Evolutionary conservation across 1,284 basidiomycete genomes (phyloP).

Genomic region (Paramarasmius palmivorus): DNA sequence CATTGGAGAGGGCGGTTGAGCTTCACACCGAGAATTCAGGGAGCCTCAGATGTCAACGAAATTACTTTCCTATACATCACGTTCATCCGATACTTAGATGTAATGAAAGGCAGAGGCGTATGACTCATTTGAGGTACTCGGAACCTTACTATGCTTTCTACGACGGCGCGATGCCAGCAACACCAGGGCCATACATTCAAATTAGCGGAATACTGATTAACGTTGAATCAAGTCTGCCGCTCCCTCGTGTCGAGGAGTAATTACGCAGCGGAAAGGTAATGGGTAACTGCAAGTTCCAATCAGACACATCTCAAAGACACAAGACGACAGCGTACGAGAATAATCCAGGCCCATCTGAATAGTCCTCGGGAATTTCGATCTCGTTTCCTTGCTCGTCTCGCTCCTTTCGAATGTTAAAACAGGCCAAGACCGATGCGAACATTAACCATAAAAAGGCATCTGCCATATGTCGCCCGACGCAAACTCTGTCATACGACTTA

Average conservation of each 20-base stretch:
- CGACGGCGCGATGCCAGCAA: too few species aligned
- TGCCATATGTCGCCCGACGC: conserved; percentile 7
- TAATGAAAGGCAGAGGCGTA: too few species aligned
- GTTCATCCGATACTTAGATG: too few species aligned
- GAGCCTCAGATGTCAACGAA: too few species aligned
- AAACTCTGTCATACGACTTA: background rate
- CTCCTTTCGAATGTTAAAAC: conserved; percentile 4
- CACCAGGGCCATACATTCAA: too few species aligned
- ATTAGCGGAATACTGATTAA: too few species aligned
- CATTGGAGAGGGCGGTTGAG: too few species aligned
- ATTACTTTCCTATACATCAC: too few species aligned
- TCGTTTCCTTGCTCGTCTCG: conserved; percentile 1
- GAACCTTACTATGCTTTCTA: too few species aligned
- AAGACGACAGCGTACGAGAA: background rate
- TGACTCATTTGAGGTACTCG: too few species aligned
- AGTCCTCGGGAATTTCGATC: conserved; percentile 5
- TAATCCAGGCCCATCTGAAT: background rate
- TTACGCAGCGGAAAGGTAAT: background rate
- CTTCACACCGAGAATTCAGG: too few species aligned
- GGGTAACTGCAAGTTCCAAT: background rate
- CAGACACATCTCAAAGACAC: background rate
- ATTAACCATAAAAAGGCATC: conserved; percentile 8
- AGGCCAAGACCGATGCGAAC: conserved; percentile 8
- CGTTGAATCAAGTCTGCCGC: too few species aligned
- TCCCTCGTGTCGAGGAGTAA: background rate